Evolutionary conservation across 2,329 filamentous ascomycete genomes (phyloP).

Genomic region (Fusarium odoratissimum): DNA sequence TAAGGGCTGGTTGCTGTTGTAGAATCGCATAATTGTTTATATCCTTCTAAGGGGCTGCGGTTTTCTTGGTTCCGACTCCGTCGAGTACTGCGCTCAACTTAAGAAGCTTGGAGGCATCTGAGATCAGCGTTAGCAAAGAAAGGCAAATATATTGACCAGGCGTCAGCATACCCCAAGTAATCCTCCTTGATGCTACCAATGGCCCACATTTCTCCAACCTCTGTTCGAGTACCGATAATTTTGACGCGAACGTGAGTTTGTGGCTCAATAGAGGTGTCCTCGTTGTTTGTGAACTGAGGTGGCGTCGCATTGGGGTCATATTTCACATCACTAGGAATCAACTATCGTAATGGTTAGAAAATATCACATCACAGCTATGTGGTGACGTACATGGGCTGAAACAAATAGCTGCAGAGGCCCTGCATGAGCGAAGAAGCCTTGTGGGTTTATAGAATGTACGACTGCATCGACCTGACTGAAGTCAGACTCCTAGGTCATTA

Average conservation of each 20-base stretch:
- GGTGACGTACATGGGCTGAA: constrained; percentile 77
- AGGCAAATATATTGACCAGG: background rate
- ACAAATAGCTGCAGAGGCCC: constrained; percentile 84
- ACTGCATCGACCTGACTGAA: constrained; percentile 85
- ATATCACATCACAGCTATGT: background rate
- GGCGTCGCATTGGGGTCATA: constrained; percentile 96
- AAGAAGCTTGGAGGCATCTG: constrained; percentile 48
- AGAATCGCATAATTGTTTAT: background rate
- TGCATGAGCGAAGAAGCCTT: constrained; percentile 90
- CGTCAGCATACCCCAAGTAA: constrained; percentile 69
- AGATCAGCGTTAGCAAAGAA: constrained; percentile 21
- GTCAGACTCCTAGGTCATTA: constrained; percentile 46
- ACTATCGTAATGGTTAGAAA: constrained; percentile 59
- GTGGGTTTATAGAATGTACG: constrained; percentile 89
- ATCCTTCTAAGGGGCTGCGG: constrained; percentile 10
- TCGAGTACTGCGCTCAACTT: constrained; percentile 18
- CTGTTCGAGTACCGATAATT: constrained; percentile 91
- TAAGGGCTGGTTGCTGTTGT: constrained; percentile 3
- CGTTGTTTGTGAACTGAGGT: constrained; percentile 96
- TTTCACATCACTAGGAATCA: constrained; percentile 91
- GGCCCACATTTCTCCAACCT: constrained; percentile 95
- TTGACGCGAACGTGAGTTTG: constrained; percentile 94
- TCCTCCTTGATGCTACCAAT: constrained; percentile 97
- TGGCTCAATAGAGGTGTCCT: constrained; percentile 92
- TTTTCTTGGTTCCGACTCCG: constrained; percentile 29